Evolutionary conservation across 257 asterid genomes (phyloP), one percentile per base, ranked within the genome.

Genomic region (Apocynum venetum): DNA sequence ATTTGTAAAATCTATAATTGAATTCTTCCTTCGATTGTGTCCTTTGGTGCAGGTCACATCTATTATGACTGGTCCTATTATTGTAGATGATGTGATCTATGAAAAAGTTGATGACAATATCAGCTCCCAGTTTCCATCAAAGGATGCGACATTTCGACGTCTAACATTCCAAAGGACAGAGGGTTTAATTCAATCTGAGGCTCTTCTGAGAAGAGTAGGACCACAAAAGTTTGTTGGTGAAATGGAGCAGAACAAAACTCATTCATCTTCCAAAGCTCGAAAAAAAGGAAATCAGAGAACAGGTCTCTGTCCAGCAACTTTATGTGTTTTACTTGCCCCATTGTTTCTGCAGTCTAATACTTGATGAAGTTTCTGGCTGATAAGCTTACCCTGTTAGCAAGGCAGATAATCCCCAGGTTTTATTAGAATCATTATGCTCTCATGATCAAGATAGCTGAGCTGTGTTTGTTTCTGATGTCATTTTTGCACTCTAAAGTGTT

Each of bases 121-220:
- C 73, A 83, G 84, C 63, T 64, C 73, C 35, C 84, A 78, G 47
- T 85, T 84, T 86, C 86, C 87, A 73, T 86, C 88, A 43, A 76
- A 82, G 76, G 91, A 88, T 65, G 83, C 82, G 79, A 83, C 72
- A 56, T 91, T 89, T 81, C 97, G 99, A 38, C 97, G 98, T 74
- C 96, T 96, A 76, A 89, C 85, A 61, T 93, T 96, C 61, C 87
- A 86, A 82, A 92, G 98, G 85, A 73, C 87, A 15, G 89, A 88
- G 82, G 83, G 85, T 80, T 79, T 96, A 88, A 93, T 96, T 84
- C 99, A 96, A 85, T 96, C 98, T 61, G 99, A 96, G 86, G 97
- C 95, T 82, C 88, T 95, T 79, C 82, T 95, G 72, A 78, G 83
- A 74, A 81, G 71, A 74, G 86, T 80, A 76, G 89, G 81, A 67